Evolutionary conservation across 2,329 filamentous ascomycete species (phyloP).

Genomic region (Trichoderma gracile): DNA sequence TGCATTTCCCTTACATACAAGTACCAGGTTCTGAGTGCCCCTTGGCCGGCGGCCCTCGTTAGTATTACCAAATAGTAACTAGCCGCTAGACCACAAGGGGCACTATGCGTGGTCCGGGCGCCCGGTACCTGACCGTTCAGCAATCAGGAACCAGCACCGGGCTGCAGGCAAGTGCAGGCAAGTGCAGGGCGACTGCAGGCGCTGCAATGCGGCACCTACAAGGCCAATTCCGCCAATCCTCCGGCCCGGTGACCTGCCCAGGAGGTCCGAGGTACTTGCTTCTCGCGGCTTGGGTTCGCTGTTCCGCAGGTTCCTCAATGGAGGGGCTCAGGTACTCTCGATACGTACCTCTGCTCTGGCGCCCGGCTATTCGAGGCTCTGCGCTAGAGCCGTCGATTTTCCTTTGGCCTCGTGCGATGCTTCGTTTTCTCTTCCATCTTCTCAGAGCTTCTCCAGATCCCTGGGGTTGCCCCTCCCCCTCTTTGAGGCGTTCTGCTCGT

Average conservation of each 20-base stretch:
- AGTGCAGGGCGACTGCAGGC: conserved; percentile 19
- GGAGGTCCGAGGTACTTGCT: conserved; percentile 5
- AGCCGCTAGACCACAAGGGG: conserved; percentile 36
- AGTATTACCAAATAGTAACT: conserved; percentile 39
- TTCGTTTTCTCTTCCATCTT: conserved; percentile 24
- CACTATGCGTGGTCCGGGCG: conserved; percentile 34
- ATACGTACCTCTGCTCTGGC: conserved; percentile 23
- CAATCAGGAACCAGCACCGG: conserved; percentile 33
- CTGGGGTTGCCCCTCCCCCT: conserved; percentile 8
- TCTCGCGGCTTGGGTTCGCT: background rate
- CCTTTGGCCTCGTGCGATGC: background rate
- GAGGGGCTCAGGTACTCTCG: background rate
- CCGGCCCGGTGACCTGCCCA: conserved; percentile 9
- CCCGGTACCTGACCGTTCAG: conserved; percentile 38
- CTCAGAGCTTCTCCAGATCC: conserved; percentile 23
- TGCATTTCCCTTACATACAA: conserved; percentile 28
- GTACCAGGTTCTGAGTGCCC: too few species aligned
- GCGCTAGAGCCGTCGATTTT: conserved; percentile 25
- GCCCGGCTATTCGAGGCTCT: conserved; percentile 41
- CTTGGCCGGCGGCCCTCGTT: conserved; percentile 23
- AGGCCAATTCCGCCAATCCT: conserved; percentile 21
- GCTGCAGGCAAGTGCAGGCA: conserved; percentile 20
- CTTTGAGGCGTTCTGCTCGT: background rate
- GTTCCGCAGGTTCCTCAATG: background rate
- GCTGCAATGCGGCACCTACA: conserved; percentile 24